A percentile compares a stretch with the other conserved stretches of the same genome.
These are phyloP conservation scores for Calocybe indica DNA, from an alignment of 768 basidiomycete species.

Conservation along the genomic window DNA sequence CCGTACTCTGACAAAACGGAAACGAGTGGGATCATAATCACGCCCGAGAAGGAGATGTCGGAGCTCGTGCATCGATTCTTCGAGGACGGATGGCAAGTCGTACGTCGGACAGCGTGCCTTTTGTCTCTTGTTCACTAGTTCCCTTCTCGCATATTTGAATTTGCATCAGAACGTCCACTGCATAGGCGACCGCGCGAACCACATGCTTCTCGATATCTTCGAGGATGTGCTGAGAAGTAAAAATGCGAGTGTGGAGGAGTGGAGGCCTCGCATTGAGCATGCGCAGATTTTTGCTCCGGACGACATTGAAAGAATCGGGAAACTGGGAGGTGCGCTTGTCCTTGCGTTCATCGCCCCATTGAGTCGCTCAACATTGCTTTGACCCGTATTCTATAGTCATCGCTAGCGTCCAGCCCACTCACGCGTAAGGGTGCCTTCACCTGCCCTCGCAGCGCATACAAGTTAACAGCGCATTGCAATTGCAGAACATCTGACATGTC, in stretches of 20 bases:
- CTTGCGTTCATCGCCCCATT: neutral
- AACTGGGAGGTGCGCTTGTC: conserved; percentile 59
- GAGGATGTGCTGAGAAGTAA: conserved; percentile 48
- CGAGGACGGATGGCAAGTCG: conserved; percentile 78
- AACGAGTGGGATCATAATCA: conserved; percentile 64
- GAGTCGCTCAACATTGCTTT: neutral
- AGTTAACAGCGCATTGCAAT: neutral
- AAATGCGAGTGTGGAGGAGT: conserved; percentile 32
- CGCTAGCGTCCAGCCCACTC: conserved; percentile 89
- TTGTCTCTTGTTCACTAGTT: neutral
- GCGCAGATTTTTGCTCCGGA: conserved; percentile 76
- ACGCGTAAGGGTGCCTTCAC: conserved; percentile 50
- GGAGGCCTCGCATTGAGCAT: conserved; percentile 86
- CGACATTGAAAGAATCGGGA: conserved; percentile 66
- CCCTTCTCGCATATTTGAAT: neutral
- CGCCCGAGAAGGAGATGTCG: conserved; percentile 44
- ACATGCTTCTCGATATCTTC: conserved; percentile 77
- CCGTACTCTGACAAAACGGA: conserved; percentile 81
- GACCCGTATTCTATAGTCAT: conserved; percentile 51
- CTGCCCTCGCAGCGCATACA: neutral
- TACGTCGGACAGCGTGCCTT: conserved; percentile 29
- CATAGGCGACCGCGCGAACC: conserved; percentile 86
- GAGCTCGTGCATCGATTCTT: conserved; percentile 57
- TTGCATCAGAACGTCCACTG: conserved; percentile 75
- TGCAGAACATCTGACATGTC: conserved; percentile 83